phyloP scores from a whole-genome alignment of 1,284 basidiomycete genomes.

The Rhodotorula mucilaginosa region DNA sequence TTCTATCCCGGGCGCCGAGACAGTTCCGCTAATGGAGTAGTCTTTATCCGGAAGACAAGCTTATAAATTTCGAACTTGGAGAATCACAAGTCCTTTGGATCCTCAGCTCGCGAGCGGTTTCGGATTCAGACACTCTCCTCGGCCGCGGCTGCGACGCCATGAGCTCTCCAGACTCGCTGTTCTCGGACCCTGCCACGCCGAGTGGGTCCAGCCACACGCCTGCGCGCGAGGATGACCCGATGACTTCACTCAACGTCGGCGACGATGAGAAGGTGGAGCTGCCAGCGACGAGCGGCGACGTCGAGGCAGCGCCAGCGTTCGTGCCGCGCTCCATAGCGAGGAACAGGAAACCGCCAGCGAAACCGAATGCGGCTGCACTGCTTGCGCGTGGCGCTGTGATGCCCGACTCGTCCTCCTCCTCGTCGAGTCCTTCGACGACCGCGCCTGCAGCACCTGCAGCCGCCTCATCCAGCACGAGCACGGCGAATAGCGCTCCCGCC shows the following conservation, averaged over 20 bases:
- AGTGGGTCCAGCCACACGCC: neutral
- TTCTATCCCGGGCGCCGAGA: too few species aligned
- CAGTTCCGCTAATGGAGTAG: too few species aligned
- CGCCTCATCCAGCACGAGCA: neutral
- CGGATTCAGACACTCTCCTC: neutral
- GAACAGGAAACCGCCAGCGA: neutral
- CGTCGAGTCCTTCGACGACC: neutral
- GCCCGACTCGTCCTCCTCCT: neutral
- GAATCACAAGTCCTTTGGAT: too few species aligned
- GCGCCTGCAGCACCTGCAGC: neutral
- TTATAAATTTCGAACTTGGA: too few species aligned
- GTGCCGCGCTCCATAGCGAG: slow-evolving; percentile 22
- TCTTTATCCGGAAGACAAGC: too few species aligned
- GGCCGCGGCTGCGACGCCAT: neutral
- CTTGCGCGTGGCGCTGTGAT: neutral
- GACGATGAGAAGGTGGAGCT: neutral
- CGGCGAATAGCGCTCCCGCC: neutral
- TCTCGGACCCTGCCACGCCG: neutral
- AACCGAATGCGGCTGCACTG: neutral
- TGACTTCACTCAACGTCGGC: slow-evolving; percentile 2
- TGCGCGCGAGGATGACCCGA: neutral
- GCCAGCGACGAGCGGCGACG: neutral
- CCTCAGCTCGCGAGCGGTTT: too few species aligned
- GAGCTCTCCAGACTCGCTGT: slow-evolving; percentile 14
- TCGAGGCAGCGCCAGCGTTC: neutral